Evolutionary conservation across 139 green algal genomes (phyloP).

Genomic region (Edaphochlamys debaryana): DNA sequence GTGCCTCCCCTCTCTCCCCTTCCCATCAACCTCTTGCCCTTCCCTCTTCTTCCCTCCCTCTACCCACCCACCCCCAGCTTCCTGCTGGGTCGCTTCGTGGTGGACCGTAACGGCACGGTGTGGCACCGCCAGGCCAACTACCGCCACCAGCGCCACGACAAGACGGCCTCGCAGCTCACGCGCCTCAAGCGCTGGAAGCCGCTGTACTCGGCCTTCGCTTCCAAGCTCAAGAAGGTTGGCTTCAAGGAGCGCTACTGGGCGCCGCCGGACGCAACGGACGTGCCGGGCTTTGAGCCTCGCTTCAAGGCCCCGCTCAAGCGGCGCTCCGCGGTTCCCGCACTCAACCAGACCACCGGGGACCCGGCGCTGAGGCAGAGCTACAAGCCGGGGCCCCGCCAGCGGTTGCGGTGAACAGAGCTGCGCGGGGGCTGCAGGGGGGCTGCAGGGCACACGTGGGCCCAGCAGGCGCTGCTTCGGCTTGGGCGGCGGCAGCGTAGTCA

Average conservation of each 20-base stretch:
- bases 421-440: no score
- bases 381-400: conserved; percentile 1
- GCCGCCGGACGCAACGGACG: neutral
- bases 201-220: neutral
- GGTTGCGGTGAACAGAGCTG: neutral
- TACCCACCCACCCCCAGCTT: conserved; percentile 20
- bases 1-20: no score
- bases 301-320: neutral
- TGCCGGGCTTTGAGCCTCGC: conserved; percentile 20
- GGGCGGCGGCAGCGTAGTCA: neutral
- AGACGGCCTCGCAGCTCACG: neutral
- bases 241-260: conserved; percentile 42
- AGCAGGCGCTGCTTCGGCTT: neutral
- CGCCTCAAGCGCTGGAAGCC: conserved; percentile 44
- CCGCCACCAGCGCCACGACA: conserved; percentile 26
- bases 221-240: conserved; percentile 36
- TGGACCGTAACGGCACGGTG: conserved; percentile 38
- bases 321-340: neutral
- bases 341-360: conserved; percentile 8
- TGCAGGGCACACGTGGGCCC: neutral
- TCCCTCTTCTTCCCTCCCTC: no score
- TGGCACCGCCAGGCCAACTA: conserved; percentile 50
- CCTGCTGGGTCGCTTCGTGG: conserved; percentile 41
- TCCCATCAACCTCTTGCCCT: no score
- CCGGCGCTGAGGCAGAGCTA: conserved; percentile 36